Conservation (phyloP, 371 early-diverging fungal species). For the Mortierella sp. region DNA sequence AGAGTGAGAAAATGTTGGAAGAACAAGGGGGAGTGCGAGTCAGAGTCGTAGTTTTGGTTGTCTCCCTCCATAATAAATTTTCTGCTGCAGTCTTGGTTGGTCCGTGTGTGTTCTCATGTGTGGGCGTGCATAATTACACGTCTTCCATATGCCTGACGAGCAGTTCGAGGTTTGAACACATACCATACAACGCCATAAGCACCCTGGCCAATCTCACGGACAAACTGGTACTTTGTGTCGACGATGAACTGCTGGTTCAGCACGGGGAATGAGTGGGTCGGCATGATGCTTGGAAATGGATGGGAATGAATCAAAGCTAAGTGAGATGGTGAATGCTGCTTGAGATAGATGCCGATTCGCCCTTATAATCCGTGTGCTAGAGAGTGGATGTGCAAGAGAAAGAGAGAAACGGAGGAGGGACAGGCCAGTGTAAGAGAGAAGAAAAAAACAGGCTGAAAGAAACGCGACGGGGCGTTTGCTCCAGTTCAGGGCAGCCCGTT, state of each 20-base stretch:
- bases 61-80: no score
- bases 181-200: constrained; percentile 94
- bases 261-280: constrained; percentile 70
- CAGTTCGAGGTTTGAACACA: not conserved
- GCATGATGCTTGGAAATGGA: constrained; percentile 23
- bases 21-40: not conserved
- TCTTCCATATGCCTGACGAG: not conserved
- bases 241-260: constrained; percentile 77
- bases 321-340: not conserved
- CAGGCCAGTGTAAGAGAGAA: not conserved
- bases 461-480: not conserved
- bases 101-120: not conserved
- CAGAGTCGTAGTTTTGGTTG: not conserved
- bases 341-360: not conserved
- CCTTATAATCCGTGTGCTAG: not conserved
- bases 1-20: constrained; percentile 3
- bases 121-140: not conserved
- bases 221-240: constrained; percentile 80
- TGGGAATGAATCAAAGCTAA: not conserved
- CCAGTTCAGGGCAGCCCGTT: no score
- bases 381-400: not conserved
- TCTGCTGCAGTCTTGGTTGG: not conserved
- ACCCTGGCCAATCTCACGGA: constrained; percentile 92
- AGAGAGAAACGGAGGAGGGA: not conserved
- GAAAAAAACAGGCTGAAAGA: not conserved